These are phyloP conservation scores for Rhodotorula kratochvilovae DNA, from an alignment of 768 basidiomycete species.

Conservation along the genomic window DNA sequence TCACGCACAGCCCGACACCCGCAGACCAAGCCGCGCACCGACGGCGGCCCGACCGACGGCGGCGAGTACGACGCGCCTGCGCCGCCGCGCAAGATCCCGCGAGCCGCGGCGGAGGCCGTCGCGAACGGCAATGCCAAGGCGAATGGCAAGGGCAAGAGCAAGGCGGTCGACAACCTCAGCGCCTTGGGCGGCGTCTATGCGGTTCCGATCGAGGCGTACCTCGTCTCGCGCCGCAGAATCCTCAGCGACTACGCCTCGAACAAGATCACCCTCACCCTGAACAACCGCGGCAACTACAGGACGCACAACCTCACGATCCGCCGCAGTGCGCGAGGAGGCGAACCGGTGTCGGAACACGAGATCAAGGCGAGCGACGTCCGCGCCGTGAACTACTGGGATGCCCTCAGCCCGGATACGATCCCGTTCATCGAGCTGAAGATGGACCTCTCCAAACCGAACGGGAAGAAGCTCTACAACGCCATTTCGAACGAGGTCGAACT, in stretches of 20 bases:
- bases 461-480: rapidly evolving
- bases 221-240: neutral
- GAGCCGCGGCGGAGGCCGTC: neutral
- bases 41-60: slow-evolving; percentile 4
- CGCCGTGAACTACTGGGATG: neutral
- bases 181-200: no score
- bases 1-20: neutral
- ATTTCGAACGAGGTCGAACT: neutral
- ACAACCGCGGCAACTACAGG: neutral
- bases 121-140: neutral
- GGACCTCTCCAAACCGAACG: no score
- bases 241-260: neutral
- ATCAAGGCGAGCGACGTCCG: neutral
- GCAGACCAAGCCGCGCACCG: neutral
- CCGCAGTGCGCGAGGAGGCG: neutral
- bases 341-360: neutral
- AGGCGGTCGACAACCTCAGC: neutral
- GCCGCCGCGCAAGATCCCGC: neutral
- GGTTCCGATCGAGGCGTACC: neutral
- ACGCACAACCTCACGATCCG: neutral
- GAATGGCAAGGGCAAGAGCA: neutral
- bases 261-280: neutral
- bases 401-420: neutral
- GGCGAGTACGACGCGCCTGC: neutral
- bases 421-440: neutral